These are phyloP conservation scores for Paramarasmius palmivorus DNA, from an alignment of 1,284 basidiomycete genomes.

Conservation along the genomic window DNA sequence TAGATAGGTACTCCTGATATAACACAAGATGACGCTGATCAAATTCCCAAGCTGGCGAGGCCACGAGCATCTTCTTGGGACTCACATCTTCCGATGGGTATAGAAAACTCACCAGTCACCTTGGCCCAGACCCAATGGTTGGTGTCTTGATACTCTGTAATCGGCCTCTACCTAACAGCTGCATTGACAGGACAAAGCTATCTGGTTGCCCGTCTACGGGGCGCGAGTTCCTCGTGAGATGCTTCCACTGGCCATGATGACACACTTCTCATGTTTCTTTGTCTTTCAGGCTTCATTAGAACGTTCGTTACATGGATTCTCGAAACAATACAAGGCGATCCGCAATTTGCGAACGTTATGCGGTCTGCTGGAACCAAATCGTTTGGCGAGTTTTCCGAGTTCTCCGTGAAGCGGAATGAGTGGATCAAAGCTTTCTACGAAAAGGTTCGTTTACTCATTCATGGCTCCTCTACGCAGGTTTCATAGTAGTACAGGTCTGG, in stretches of 20 bases:
- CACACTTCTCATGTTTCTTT: neutral
- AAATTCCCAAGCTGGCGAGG: constrained; percentile 39
- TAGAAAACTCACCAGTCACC: constrained; percentile 62
- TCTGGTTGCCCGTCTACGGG: constrained; percentile 41
- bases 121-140: constrained; percentile 73
- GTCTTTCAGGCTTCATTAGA: constrained; percentile 50
- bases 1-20: constrained; percentile 27
- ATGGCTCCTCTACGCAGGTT: too few species aligned
- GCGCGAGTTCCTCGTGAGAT: constrained; percentile 8
- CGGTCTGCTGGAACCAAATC: constrained; percentile 49
- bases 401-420: constrained; percentile 48
- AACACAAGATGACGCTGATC: constrained; percentile 7
- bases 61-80: constrained; percentile 66
- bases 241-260: neutral
- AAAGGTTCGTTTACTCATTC: constrained; percentile 40
- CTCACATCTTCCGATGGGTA: constrained; percentile 80
- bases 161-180: neutral
- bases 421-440: constrained; percentile 56
- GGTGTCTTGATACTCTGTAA: constrained; percentile 6
- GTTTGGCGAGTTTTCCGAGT: constrained; percentile 51
- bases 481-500: constrained; percentile 58
- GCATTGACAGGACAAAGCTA: constrained; percentile 46
- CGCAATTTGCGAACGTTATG: constrained; percentile 44
- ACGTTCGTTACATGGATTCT: constrained; percentile 48
- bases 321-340: constrained; percentile 54